Evolutionary conservation across 495 filamentous ascomycete genomes (phyloP).

Genomic region (Halenospora varia): DNA sequence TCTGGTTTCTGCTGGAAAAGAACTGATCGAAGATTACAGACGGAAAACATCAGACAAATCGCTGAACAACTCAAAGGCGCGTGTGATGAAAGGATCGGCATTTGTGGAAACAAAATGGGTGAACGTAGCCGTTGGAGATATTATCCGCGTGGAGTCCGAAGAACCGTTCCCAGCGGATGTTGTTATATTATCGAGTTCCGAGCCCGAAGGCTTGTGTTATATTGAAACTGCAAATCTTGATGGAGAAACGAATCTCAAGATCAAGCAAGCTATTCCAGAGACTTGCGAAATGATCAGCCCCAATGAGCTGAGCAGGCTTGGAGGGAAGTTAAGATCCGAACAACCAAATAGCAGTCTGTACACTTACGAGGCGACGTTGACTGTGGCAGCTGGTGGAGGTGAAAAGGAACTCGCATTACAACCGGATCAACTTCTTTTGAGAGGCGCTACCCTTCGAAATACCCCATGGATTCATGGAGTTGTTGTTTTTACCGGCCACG

Average conservation of each 20-base stretch:
- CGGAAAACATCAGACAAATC: constrained; percentile 81
- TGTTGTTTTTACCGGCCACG: constrained; percentile 97
- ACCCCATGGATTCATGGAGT: constrained; percentile 97
- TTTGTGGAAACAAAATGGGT: constrained; percentile 92
- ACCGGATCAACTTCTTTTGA: constrained; percentile 75
- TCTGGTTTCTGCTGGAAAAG: constrained; percentile 90
- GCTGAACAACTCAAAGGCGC: constrained; percentile 84
- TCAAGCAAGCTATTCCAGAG: constrained; percentile 97
- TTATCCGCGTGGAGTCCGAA: constrained; percentile 91
- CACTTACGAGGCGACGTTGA: constrained; percentile 96
- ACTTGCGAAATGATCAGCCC: constrained; percentile 85
- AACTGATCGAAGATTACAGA: constrained; percentile 90
- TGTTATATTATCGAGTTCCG: constrained; percentile 87
- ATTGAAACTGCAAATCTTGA: constrained; percentile 99
- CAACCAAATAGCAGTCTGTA: constrained; percentile 99
- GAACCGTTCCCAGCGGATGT: constrained; percentile 95
- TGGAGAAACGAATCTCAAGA: constrained; percentile 97
- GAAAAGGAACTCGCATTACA: constrained; percentile 85
- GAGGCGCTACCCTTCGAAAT: constrained; percentile 92
- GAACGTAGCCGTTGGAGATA: constrained; percentile 89
- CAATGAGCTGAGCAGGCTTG: constrained; percentile 78
- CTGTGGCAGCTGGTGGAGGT: constrained; percentile 86
- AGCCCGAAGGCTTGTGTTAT: constrained; percentile 97
- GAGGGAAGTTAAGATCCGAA: constrained; percentile 85
- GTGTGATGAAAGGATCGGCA: constrained; percentile 74